Percentiles rank a stretch among this genome's conserved stretches.
Conservation (phyloP, 768 basidiomycete genomes). For the Mycena filopes region DNA sequence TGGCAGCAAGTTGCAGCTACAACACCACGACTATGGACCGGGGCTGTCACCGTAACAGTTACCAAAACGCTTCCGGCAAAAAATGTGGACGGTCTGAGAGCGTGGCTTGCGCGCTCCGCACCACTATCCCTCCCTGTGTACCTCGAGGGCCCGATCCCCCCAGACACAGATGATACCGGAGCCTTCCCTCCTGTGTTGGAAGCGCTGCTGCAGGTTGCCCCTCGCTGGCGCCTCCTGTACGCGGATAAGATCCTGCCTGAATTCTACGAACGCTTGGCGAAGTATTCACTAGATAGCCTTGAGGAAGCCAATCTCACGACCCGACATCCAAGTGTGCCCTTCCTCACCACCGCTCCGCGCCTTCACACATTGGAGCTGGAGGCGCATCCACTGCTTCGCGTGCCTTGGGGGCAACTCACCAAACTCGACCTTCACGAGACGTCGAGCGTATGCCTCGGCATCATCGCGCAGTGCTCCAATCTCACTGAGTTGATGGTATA, state of each 20-base stretch:
- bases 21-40: neutral
- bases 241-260: neutral
- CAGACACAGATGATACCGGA: too few relatives aligned
- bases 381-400: neutral
- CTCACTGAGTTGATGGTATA: neutral
- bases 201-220: neutral
- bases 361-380: neutral
- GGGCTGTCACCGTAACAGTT: neutral
- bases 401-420: constrained; percentile 2
- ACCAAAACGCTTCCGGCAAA: too few relatives aligned
- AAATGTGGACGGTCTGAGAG: neutral
- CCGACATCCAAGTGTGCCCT: neutral
- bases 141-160: neutral
- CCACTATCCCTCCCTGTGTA: neutral
- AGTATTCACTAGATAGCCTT: neutral
- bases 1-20: neutral
- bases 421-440: neutral
- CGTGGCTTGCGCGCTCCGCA: neutral
- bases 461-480: neutral
- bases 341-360: neutral
- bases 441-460: neutral
- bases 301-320: neutral
- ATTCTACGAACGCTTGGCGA: neutral
- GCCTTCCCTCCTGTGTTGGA: neutral
- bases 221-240: neutral